Base-by-base conservation (phyloP, 495 filamentous ascomycete genomes). In the Neurospora pannonica region DNA sequence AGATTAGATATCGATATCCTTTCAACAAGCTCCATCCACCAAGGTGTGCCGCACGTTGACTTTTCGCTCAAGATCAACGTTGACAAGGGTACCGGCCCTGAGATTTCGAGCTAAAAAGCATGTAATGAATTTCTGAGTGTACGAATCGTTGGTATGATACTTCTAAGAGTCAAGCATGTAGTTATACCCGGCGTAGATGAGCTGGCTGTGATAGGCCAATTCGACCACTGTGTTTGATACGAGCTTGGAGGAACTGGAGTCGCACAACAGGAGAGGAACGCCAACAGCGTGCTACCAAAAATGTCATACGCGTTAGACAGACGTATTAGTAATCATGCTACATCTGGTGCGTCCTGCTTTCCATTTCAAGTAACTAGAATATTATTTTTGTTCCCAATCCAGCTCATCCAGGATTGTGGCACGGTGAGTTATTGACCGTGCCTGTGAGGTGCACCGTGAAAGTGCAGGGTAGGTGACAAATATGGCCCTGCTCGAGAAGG, bases 11-110 rank as follows among this genome's bases (percentile, higher is more conserved):
- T 99, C 77, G 96, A 99, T 85, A 93, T 98, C 76, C 88, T 98
- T 75, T 97, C 93, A 31, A 97, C 95, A 38, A 98, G 95, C 78
- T 94, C 93, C 48, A 97, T 99, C 76, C 96, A 99, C 81, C 96
- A 99, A 85, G 95, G 97, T 2, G 93, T 94, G 6, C 87, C 89
- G 54, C 95, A 97, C 82, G 90, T 99, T 48, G 96, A 99, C 80
- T 98, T 97, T 80, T 97, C 95, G 8, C 87, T 99, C 54, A 99
- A 99, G 87, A 94, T 99, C 74, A 80, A 85, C 71, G 78, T 82
- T 15, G 81, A 79, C 70, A 75, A 76, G 62, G 77, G 75, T 11
- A 42, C 77, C 38, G 78, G 78, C 46, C 77, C 74, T 5, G 77
- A 78, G 54, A 72, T 77, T 38, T 76, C 79, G 24, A 78, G 77